phyloP scores from a whole-genome alignment of 164 flowering plant genomes.

The Piper longum region DNA sequence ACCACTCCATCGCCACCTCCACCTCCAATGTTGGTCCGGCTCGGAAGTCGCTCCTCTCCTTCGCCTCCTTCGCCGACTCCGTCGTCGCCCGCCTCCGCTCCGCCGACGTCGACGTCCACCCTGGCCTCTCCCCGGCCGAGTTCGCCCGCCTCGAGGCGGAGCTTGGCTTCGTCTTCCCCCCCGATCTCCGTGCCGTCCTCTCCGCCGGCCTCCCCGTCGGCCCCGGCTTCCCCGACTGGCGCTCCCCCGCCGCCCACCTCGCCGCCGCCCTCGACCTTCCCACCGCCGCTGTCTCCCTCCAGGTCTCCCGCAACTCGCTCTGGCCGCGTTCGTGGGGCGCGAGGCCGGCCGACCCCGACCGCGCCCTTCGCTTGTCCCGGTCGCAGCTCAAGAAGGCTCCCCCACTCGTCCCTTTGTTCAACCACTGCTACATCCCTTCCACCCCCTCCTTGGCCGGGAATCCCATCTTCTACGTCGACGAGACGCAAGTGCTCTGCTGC shows the following conservation, averaged over 20 bases:
- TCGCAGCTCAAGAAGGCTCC: constrained; percentile 65
- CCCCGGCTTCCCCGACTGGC: constrained; percentile 96
- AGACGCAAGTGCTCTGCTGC: constrained; percentile 58
- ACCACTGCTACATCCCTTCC: constrained; percentile 87
- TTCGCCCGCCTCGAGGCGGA: constrained; percentile 76
- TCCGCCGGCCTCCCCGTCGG: constrained; percentile 73
- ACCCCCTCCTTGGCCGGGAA: constrained; percentile 78
- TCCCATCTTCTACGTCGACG: constrained; percentile 85
- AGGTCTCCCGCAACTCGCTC: constrained; percentile 52
- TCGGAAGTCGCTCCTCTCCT: constrained; percentile 51
- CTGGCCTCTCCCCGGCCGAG: constrained; percentile 71
- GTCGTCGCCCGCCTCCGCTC: constrained; percentile 49
- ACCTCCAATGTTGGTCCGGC: constrained; percentile 17
- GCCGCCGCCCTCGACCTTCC: constrained; percentile 69
- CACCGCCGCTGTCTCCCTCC: constrained; percentile 71
- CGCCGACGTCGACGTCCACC: constrained; percentile 46
- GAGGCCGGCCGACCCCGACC: constrained; percentile 70
- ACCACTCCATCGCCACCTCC: constrained; percentile 10
- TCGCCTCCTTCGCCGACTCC: constrained; percentile 48
- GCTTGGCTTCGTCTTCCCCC: constrained; percentile 85
- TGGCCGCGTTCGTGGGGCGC: constrained; percentile 96
- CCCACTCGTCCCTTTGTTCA: constrained; percentile 67
- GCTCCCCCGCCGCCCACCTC: constrained; percentile 58
- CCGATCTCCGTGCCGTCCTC: constrained; percentile 74
- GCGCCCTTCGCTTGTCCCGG: constrained; percentile 58